A percentile compares a stretch with the other conserved stretches of the same genome.
phyloP scores from a whole-genome alignment of 2,329 filamentous ascomycete species.

The Fusarium pseudonygamai region DNA sequence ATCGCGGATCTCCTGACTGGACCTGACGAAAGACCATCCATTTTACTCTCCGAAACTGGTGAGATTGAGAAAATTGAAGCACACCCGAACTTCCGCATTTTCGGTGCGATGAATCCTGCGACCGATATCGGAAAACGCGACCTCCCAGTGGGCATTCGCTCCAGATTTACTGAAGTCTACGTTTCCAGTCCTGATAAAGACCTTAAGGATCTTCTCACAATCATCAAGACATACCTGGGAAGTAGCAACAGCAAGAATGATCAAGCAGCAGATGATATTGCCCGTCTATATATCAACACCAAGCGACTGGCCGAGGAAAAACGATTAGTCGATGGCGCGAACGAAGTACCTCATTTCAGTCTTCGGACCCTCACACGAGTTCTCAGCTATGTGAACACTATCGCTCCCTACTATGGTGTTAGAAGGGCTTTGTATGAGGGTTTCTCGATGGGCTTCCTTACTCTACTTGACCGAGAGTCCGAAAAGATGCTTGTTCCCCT shows the following conservation, averaged over 20 bases:
- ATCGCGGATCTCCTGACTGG: slow-evolving; percentile 88
- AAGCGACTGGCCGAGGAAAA: slow-evolving; percentile 84
- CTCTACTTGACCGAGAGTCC: slow-evolving; percentile 83
- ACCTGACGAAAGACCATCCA: slow-evolving; percentile 76
- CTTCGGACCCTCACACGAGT: slow-evolving; percentile 92
- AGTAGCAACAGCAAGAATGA: slow-evolving; percentile 76
- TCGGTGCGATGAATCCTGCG: slow-evolving; percentile 98
- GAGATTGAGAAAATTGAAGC: slow-evolving; percentile 90
- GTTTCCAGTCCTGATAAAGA: slow-evolving; percentile 90
- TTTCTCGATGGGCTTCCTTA: slow-evolving; percentile 97
- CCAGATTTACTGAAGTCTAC: slow-evolving; percentile 95
- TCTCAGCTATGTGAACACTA: slow-evolving; percentile 86
- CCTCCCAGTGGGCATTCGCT: slow-evolving; percentile 85
- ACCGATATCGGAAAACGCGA: slow-evolving; percentile 98
- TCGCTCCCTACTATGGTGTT: slow-evolving; percentile 84
- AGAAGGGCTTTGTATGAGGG: slow-evolving; percentile 91
- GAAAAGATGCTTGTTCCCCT: slow-evolving; percentile 81
- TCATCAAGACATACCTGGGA: slow-evolving; percentile 89
- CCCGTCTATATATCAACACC: slow-evolving; percentile 86
- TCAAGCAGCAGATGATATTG: slow-evolving; percentile 81
- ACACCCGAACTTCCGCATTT: slow-evolving; percentile 93
- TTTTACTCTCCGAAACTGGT: slow-evolving; percentile 91
- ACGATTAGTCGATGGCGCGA: slow-evolving; percentile 89
- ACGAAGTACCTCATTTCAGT: slow-evolving; percentile 97
- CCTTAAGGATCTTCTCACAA: slow-evolving; percentile 83